Conservation (phyloP, 2,329 filamentous ascomycete species). For the Colletotrichum higginsianum region DNA sequence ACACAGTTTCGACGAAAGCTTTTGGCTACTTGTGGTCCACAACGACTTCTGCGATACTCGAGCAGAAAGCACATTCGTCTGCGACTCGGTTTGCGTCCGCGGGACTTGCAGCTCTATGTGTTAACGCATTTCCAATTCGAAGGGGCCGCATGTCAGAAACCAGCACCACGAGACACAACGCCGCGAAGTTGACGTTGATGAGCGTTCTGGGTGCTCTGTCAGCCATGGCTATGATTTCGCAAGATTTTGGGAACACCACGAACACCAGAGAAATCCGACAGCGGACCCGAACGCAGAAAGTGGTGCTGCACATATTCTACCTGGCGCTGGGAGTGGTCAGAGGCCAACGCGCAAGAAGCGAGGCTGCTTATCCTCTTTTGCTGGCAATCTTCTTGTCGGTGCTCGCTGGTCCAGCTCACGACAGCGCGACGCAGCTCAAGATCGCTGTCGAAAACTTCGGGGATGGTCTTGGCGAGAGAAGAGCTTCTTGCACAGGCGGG, state of each 20-base stretch:
- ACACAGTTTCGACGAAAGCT: conserved; percentile 9
- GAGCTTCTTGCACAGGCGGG: not conserved
- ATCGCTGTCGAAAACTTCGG: conserved; percentile 1
- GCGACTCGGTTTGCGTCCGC: conserved; percentile 26
- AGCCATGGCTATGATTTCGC: conserved; percentile 45
- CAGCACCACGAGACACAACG: not conserved
- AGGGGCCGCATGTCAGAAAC: not conserved
- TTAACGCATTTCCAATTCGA: not conserved
- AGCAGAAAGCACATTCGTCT: conserved; percentile 11
- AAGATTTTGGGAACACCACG: conserved; percentile 19
- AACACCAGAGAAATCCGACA: not conserved
- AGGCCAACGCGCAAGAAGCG: not conserved
- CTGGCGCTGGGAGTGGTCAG: conserved; percentile 26
- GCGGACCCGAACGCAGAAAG: conserved; percentile 6
- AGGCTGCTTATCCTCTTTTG: conserved; percentile 27
- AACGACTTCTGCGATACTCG: conserved; percentile 22
- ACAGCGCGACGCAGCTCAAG: not conserved
- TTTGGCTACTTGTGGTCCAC: conserved; percentile 32
- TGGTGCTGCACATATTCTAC: conserved; percentile 27
- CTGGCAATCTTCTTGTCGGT: conserved; percentile 34
- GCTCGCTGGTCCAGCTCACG: not conserved
- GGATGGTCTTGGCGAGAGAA: conserved; percentile 4
- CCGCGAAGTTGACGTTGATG: conserved; percentile 44
- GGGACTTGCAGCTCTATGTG: conserved; percentile 22
- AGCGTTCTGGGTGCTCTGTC: conserved; percentile 50